These are phyloP conservation scores for Hirschioporus abietinus DNA, from an alignment of 768 basidiomycete genomes.

Conservation along the genomic window DNA sequence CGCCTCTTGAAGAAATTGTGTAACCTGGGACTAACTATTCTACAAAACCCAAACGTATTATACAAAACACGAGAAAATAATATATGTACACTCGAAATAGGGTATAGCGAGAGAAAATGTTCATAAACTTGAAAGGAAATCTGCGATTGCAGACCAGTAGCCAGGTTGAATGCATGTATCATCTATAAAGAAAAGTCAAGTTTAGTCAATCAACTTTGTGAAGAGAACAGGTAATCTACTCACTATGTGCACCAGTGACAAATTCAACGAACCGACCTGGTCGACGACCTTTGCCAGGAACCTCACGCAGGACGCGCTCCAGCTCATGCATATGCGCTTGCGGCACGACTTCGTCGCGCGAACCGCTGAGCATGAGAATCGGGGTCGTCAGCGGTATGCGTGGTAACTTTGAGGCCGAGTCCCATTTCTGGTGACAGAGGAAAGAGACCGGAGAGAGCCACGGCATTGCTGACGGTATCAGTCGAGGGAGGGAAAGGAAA, in stretches of 20 bases:
- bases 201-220: conserved; percentile 7
- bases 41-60: neutral
- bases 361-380: conserved; percentile 79
- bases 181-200: conserved; percentile 26
- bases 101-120: neutral
- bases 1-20: no score
- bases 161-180: conserved; percentile 52
- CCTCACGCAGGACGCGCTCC: conserved; percentile 49
- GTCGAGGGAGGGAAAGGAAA: conserved; percentile 75
- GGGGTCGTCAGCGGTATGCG: conserved; percentile 61
- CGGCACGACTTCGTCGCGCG: conserved; percentile 48
- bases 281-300: conserved; percentile 17
- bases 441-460: conserved; percentile 66
- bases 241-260: conserved; percentile 50
- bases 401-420: conserved; percentile 62
- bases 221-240: conserved; percentile 15
- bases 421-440: conserved; percentile 86
- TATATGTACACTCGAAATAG: neutral
- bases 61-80: neutral
- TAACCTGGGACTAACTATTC: no score
- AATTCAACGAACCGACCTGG: conserved; percentile 51
- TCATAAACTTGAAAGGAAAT: conserved; percentile 34
- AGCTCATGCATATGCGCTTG: conserved; percentile 54
- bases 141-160: conserved; percentile 47
- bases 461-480: conserved; percentile 81